Base-by-base conservation (phyloP, 176 grass and related monocot genomes). In the Raddia distichophylla region DNA sequence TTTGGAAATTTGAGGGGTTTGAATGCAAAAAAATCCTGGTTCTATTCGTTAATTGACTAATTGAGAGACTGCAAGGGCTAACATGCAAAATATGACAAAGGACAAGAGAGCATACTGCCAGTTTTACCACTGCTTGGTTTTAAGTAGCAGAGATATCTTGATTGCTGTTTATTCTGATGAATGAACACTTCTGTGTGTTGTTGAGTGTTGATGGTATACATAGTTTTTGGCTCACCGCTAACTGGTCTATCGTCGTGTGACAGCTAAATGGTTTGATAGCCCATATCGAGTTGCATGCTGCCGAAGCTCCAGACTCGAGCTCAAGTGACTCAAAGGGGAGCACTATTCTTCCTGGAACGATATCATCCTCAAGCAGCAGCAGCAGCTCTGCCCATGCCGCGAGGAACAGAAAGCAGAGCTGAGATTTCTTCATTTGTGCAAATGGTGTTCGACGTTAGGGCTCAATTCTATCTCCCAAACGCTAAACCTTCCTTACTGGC, bases 191-290 rank as follows among this genome's bases (percentile, higher is more conserved):
- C n/a, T 68, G 3, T 56, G 7, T 76, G 45, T 0, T 80, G 77
- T 71, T 76, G 17, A 54, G 0, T 80, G 77, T 71, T 76, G 17
- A 54, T n/a, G 5, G 8, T 18, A 73, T 40, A 50, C 35, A 14
- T 74, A 45, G 3, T 37, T 50, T 75, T 48, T 77, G n/a, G 9
- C 74, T 80, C 20, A 80, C 18, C 33, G 50, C 42, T 50, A 79
- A 75, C 60, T 78, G 12, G 10, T 65, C 60, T 50, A 43, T 55
- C n/a, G 14, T 67, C 64, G 9, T 87, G 2, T 87, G 47, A 73
- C 78, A 98, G 90, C 75, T 94, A 83, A 87, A 75, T 59, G 81
- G 69, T 83, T 71, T 98, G 83, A 94, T 98, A 82, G 71, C 60
- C 51, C 90, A 73, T 53, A 76, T 98, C 3, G 92, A 94, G 64